A percentile compares a stretch with the other conserved stretches of the same genome.
Evolutionary conservation across 176 grass and related monocot species (phyloP).

Genomic region (Aegilops sharonensis): DNA sequence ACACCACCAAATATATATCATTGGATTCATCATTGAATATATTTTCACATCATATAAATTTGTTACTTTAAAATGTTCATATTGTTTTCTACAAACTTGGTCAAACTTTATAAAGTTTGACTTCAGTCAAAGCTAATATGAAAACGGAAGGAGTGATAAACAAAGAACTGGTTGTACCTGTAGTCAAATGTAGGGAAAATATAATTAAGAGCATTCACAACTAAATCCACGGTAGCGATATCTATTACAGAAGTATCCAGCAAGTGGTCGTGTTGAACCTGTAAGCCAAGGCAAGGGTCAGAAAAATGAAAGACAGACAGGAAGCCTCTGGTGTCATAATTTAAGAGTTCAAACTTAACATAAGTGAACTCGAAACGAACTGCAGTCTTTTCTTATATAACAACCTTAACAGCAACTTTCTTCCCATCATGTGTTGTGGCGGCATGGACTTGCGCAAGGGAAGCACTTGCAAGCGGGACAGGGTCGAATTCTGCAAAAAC

Average conservation of each 20-base stretch:
- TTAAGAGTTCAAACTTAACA: neutral
- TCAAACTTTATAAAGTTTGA: too few species aligned
- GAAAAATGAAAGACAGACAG: neutral
- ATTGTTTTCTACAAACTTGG: too few species aligned
- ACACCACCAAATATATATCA: too few species aligned
- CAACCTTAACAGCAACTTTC: constrained; percentile 93
- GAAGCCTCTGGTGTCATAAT: neutral
- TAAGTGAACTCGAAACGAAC: constrained; percentile 3
- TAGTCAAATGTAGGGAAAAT: constrained; percentile 93
- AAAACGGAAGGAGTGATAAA: too few species aligned
- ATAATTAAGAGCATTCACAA: constrained; percentile 80
- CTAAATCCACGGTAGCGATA: constrained; percentile 82
- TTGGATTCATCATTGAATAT: too few species aligned
- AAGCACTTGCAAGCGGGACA: constrained; percentile 89
- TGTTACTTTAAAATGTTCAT: too few species aligned
- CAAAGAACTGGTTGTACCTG: constrained; percentile 52
- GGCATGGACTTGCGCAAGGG: constrained; percentile 96
- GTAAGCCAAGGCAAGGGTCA: constrained; percentile 22
- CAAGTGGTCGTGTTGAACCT: constrained; percentile 91
- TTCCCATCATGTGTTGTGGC: constrained; percentile 83
- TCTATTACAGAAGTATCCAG: constrained; percentile 74
- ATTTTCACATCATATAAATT: too few species aligned
- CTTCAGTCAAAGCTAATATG: too few species aligned
- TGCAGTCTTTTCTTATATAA: neutral
- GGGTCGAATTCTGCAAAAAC: constrained; percentile 93